Base-by-base conservation (phyloP, 225 moss, liverwort and hornwort genomes). In the Bryum argenteum region DNA sequence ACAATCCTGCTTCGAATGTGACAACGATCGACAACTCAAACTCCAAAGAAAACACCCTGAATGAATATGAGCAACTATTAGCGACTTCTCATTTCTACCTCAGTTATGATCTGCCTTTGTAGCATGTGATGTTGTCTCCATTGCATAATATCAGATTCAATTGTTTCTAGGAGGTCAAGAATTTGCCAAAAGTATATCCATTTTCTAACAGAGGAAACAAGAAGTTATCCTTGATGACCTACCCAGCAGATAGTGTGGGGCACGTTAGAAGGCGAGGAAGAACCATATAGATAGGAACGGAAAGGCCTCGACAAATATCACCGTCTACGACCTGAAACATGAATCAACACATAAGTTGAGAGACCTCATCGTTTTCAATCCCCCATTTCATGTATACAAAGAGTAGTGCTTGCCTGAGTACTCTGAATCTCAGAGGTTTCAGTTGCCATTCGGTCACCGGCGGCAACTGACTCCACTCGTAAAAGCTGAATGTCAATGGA, bases 211-310 rank as follows among this genome's bases (percentile, higher is more conserved):
- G 58, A 42, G 47, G 9, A 20, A 57, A 11, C 44, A 61, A 59
- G 38, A 69, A 40, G 45, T 23, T 54, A 59, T 65, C 24, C 69
- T 57, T 65, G 67, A 76, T 67, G 24, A 71, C 80, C 23, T 90
- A 98, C 98, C 98, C 94, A 60, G 94, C 94, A 70, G 92, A 89
- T 18, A 98, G 81, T 40, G 94, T 85, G 26, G 98, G 98, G 61
- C 98, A 98, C 3, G 98, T 92, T 75, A 76, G 83, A 76, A 98
- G 89, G 39, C 98, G 92, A 82, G 98, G 98, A 72, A 98, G 94
- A 71, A 94, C 87, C 74, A 98, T 79, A 73, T 92, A 91, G 70
- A 98, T 98, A 51, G 98, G 98, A 56, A 98, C 61, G 50, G 82
- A 71, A 56, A 90, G 54, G 18, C 98, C 92, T 72, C 89, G 87